Base-by-base conservation (phyloP, 139 green algal genomes). In the Chlorella sp. region DNA sequence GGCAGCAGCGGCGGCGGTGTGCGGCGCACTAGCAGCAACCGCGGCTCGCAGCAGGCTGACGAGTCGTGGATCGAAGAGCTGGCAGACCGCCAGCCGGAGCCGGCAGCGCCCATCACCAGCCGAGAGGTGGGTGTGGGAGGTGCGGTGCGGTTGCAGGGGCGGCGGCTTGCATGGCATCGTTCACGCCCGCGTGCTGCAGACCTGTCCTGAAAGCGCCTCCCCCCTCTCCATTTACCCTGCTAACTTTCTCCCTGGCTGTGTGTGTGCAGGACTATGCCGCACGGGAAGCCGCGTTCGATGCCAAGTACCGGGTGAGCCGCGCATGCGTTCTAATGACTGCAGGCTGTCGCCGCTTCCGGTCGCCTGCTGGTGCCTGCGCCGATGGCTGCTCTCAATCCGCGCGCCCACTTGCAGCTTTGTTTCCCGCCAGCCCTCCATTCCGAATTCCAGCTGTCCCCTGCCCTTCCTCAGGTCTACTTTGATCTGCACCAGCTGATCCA, bases 401-500 rank as follows among this genome's bases (percentile, higher is more conserved):
- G 5, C 30, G 65, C 65, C 32, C 16, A n/a, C n/a, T n/a, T n/a
- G n/a, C n/a, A n/a, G n/a, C n/a, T n/a, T n/a, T n/a, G n/a, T n/a
- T n/a, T n/a, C n/a, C n/a, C n/a, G n/a, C n/a, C n/a, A n/a, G n/a
- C n/a, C 32, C 3, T 41, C 34, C 34, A 46, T 34, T 34, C 34
- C 46, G 67, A 3, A 36, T 4, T 34, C 67, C 13, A 40, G 3
- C 14, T 36, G 32, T 34, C 34, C 1, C 34, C 38, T 9, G 3
- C 40, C 70, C 48, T 41, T n/a, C 70, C 38, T 14, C 70, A 60
- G 58, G n/a, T 48, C 62, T 88, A 88, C 62, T 88, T 88, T 38
- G 36, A 44, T 24, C 73, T 88, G 60, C 85, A 88, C 73, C 85
- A 88, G 80, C 77, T 85, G 19, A 80, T 88, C 0, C 60, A 84